Conservation (phyloP, 1,284 basidiomycete genomes). For the Trametes polyzona region DNA sequence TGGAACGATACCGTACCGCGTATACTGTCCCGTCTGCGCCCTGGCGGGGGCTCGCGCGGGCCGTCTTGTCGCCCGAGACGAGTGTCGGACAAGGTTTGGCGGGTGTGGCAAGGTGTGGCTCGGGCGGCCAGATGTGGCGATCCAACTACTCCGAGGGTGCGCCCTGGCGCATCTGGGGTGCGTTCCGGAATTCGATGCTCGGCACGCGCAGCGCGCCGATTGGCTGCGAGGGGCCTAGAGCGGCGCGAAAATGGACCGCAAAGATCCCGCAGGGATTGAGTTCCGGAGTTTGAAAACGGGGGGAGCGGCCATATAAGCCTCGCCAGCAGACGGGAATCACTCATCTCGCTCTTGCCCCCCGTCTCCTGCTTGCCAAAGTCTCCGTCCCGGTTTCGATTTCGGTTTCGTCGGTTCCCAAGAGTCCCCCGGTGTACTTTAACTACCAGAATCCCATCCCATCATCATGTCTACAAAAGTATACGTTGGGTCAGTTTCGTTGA, state of each 20-base stretch:
- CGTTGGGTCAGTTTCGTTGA: slow-evolving; percentile 73
- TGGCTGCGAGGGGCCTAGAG: slow-evolving; percentile 22
- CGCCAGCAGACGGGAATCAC: slow-evolving; percentile 29
- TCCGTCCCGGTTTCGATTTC: slow-evolving; percentile 38
- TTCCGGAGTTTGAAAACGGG: slow-evolving; percentile 36
- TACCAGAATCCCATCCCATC: slow-evolving; percentile 42
- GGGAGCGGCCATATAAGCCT: slow-evolving; percentile 51
- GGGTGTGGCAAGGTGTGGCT: slow-evolving; percentile 14
- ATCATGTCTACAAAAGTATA: slow-evolving; percentile 81
- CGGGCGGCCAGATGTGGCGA: slow-evolving; percentile 15
- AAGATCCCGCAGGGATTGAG: slow-evolving; percentile 27
- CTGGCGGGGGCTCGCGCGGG: too few relatives aligned
- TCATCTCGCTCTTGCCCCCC: slow-evolving; percentile 34
- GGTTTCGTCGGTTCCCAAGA: slow-evolving; percentile 51
- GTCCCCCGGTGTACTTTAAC: slow-evolving; percentile 47
- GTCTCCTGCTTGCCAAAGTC: slow-evolving; percentile 32
- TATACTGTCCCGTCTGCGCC: background rate
- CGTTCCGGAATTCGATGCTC: slow-evolving; percentile 14
- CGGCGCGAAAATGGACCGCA: slow-evolving; percentile 22
- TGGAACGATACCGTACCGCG: slow-evolving; percentile 4
- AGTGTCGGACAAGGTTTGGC: slow-evolving; percentile 10
- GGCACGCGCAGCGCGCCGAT: slow-evolving; percentile 17
- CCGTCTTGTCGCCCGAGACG: background rate
- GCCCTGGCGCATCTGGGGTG: background rate
- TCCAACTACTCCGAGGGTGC: background rate